phyloP scores from a whole-genome alignment of 2,329 filamentous ascomycete genomes.

The Alternaria incomplexa region DNA sequence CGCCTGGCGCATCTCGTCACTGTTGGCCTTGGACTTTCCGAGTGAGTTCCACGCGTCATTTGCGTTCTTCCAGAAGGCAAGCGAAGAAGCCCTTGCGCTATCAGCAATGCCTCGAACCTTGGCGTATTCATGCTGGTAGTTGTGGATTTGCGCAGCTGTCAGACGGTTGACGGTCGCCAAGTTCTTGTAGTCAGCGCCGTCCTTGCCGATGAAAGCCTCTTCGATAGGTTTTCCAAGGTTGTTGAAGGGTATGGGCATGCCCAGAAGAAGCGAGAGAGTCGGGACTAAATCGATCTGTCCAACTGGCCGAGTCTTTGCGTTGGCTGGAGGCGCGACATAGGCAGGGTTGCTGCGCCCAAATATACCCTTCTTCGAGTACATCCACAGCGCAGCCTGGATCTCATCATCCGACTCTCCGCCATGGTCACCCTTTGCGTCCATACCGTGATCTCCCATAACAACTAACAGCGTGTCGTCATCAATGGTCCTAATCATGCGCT shows the following conservation, averaged over 20 bases:
- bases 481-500: slow-evolving; percentile 71
- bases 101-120: slow-evolving; percentile 72
- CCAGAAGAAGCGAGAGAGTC: slow-evolving; percentile 84
- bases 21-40: slow-evolving; percentile 41
- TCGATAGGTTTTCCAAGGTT: slow-evolving; percentile 92
- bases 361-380: slow-evolving; percentile 88
- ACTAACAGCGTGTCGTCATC: slow-evolving; percentile 88
- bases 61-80: slow-evolving; percentile 66
- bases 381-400: slow-evolving; percentile 93
- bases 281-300: slow-evolving; percentile 94
- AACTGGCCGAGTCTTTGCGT: slow-evolving; percentile 77
- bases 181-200: slow-evolving; percentile 75
- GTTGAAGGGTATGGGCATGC: slow-evolving; percentile 93
- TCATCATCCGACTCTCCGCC: slow-evolving; percentile 98
- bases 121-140: slow-evolving; percentile 87
- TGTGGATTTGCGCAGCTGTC: slow-evolving; percentile 82
- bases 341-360: slow-evolving; percentile 79
- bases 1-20: slow-evolving; percentile 49
- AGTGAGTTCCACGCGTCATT: slow-evolving; percentile 60
- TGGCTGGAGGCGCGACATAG: slow-evolving; percentile 64
- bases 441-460: slow-evolving; percentile 99
- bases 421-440: slow-evolving; percentile 97
- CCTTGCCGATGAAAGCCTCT: slow-evolving; percentile 81
- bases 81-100: slow-evolving; percentile 61
- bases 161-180: slow-evolving; percentile 78